Conservation (phyloP, 2,329 filamentous ascomycete species). For the Clonostachys rhizophaga region DNA sequence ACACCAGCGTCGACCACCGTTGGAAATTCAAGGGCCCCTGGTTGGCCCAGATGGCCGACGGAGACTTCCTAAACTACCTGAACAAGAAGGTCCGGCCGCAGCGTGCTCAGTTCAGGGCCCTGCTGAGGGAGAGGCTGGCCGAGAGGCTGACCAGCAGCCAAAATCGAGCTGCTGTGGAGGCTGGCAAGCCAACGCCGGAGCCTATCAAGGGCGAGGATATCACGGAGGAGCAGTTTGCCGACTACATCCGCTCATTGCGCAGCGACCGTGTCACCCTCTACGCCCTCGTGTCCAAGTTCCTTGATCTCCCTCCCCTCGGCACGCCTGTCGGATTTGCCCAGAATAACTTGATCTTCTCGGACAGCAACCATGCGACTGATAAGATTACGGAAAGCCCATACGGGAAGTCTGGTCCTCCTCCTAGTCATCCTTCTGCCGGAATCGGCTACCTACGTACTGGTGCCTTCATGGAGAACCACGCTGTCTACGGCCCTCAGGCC, state of each 20-base stretch:
- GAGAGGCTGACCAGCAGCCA: constrained; percentile 34
- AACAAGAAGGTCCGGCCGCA: constrained; percentile 45
- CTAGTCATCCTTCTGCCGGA: constrained; percentile 57
- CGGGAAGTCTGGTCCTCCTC: constrained; percentile 48
- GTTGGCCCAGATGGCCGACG: constrained; percentile 58
- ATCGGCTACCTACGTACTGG: constrained; percentile 56
- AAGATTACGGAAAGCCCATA: constrained; percentile 34
- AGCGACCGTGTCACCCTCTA: constrained; percentile 45
- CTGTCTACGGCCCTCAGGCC: constrained; percentile 54
- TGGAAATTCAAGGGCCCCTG: constrained; percentile 67
- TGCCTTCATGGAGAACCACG: constrained; percentile 53
- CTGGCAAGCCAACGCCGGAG: constrained; percentile 20
- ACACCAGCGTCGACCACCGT: constrained; percentile 36
- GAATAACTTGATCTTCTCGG: constrained; percentile 9
- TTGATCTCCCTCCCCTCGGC: constrained; percentile 54
- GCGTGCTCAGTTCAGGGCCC: constrained; percentile 49
- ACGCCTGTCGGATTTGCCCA: constrained; percentile 14
- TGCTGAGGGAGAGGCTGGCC: constrained; percentile 45
- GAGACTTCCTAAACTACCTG: constrained; percentile 54
- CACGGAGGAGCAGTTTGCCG: constrained; percentile 42
- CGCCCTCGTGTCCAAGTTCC: constrained; percentile 51
- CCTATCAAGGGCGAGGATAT: constrained; percentile 28
- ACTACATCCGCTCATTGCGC: constrained; percentile 49
- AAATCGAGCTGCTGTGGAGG: constrained; percentile 29
- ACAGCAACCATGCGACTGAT: background rate